Conservation (phyloP, 2,329 filamentous ascomycete genomes). For the Lasiodiplodia citricola region DNA sequence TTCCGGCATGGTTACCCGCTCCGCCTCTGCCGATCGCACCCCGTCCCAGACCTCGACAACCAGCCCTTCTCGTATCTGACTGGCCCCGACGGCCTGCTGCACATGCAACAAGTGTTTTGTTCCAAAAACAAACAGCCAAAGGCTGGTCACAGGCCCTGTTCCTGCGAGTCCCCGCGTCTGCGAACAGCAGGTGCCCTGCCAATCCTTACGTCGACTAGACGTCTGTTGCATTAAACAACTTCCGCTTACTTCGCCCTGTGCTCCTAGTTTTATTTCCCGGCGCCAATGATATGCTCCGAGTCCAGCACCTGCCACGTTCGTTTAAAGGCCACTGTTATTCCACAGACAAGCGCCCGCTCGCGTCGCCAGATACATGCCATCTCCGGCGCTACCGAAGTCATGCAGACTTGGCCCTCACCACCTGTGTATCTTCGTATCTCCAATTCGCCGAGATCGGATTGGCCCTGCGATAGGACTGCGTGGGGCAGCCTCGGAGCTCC, state of each 20-base stretch:
- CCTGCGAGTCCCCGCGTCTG: conserved; percentile 9
- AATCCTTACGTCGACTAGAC: background rate
- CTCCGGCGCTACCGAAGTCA: conserved; percentile 24
- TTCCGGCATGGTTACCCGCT: conserved; percentile 10
- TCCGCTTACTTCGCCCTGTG: background rate
- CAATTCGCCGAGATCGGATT: background rate
- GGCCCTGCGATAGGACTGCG: conserved; percentile 5
- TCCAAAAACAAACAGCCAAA: background rate
- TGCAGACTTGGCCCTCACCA: conserved; percentile 13
- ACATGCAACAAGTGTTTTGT: background rate
- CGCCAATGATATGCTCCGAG: background rate
- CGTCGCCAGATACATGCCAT: background rate
- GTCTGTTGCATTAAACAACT: background rate
- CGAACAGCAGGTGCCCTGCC: conserved; percentile 15
- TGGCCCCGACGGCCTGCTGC: background rate
- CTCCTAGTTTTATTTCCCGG: background rate
- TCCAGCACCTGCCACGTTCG: conserved; percentile 14
- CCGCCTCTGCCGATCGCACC: conserved; percentile 17
- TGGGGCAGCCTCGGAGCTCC: conserved; percentile 6
- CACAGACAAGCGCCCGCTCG: conserved; percentile 5
- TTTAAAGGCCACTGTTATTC: background rate
- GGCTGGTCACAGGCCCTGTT: background rate
- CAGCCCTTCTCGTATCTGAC: conserved; percentile 14
- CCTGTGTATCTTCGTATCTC: conserved; percentile 20
- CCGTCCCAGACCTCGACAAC: background rate